Evolutionary conservation across 768 basidiomycete species (phyloP).

Genomic region (Porpolomopsis calyptriformis): DNA sequence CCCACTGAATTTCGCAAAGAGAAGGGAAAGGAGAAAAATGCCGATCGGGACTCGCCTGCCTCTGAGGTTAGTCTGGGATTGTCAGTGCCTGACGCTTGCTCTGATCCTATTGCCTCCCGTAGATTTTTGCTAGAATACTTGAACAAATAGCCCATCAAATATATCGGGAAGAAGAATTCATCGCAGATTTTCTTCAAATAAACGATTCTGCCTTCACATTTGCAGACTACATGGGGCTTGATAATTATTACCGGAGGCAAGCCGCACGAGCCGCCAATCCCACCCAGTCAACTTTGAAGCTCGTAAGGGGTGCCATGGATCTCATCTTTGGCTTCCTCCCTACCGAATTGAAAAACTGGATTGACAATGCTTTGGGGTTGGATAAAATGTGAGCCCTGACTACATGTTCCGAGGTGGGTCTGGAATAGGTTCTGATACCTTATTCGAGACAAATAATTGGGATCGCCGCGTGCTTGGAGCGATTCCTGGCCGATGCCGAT

Average conservation of each 20-base stretch:
- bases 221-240: slow-evolving; percentile 89
- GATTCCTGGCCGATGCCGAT: slow-evolving; percentile 65
- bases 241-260: slow-evolving; percentile 89
- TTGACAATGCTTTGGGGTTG: slow-evolving; percentile 64
- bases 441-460: slow-evolving; percentile 71
- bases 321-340: slow-evolving; percentile 91
- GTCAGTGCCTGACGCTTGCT: neutral
- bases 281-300: slow-evolving; percentile 59
- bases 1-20: slow-evolving; percentile 50
- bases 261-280: slow-evolving; percentile 66
- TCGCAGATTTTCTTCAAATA: slow-evolving; percentile 86
- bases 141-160: slow-evolving; percentile 67
- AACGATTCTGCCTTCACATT: slow-evolving; percentile 83
- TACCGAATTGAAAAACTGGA: slow-evolving; percentile 72
- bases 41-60: slow-evolving; percentile 52
- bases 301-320: slow-evolving; percentile 85
- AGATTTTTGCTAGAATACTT: slow-evolving; percentile 70
- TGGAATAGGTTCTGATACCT: slow-evolving; percentile 3
- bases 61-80: slow-evolving; percentile 47
- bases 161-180: slow-evolving; percentile 79
- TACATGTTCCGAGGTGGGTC: slow-evolving; percentile 1
- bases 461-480: slow-evolving; percentile 68
- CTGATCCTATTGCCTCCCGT: slow-evolving; percentile 7
- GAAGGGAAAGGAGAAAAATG: slow-evolving; percentile 45
- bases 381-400: slow-evolving; percentile 61